Evolutionary conservation across 192 early-diverging fungal species (phyloP).

Genomic region (Podila verticillata): DNA sequence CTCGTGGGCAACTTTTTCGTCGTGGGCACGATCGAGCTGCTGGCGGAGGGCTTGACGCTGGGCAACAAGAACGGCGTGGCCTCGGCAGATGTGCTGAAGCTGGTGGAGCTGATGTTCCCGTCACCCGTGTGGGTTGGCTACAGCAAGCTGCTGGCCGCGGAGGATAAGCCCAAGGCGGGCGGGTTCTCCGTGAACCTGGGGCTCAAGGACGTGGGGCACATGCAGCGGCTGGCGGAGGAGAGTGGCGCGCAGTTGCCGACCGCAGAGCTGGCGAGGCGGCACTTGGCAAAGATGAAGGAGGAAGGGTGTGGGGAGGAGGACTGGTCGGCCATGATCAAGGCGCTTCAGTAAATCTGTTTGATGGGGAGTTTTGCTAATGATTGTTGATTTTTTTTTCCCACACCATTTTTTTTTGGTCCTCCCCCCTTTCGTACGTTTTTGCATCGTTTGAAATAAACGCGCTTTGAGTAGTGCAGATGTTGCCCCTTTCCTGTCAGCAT

Average conservation of each 20-base stretch:
- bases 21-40: slow-evolving; percentile 59
- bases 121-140: slow-evolving; percentile 57
- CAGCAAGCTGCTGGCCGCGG: slow-evolving; percentile 54
- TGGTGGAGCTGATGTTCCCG: slow-evolving; percentile 63
- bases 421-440: too few relatives aligned
- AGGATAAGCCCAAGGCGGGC: slow-evolving; percentile 40
- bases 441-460: too few relatives aligned
- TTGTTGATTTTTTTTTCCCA: not conserved
- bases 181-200: slow-evolving; percentile 52
- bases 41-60: slow-evolving; percentile 72
- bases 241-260: slow-evolving; percentile 49
- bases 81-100: slow-evolving; percentile 59
- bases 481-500: too few relatives aligned
- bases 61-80: slow-evolving; percentile 62
- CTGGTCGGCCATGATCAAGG: slow-evolving; percentile 28
- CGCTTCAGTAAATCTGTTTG: not conserved
- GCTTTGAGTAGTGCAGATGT: too few relatives aligned
- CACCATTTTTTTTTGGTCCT: too few relatives aligned
- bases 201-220: slow-evolving; percentile 60
- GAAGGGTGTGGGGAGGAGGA: slow-evolving; percentile 25
- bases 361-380: too few relatives aligned
- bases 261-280: slow-evolving; percentile 25
- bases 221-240: slow-evolving; percentile 45
- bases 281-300: slow-evolving; percentile 20
- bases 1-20: slow-evolving; percentile 78